Evolutionary conservation across 495 filamentous ascomycete genomes (phyloP).

Genomic region (Beverwykella pulmonaria): DNA sequence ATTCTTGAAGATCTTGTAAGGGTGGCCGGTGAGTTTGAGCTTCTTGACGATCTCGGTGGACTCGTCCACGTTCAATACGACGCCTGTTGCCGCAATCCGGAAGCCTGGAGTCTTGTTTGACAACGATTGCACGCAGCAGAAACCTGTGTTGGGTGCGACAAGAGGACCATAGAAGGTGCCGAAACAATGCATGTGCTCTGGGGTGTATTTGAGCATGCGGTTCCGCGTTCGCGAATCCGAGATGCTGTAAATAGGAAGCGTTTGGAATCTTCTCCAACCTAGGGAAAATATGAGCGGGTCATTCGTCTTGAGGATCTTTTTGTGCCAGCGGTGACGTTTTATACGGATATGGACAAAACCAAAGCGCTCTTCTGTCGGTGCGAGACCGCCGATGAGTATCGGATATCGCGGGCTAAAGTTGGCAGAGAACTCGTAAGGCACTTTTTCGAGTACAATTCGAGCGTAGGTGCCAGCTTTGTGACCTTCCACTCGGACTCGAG

Average conservation of each 20-base stretch:
- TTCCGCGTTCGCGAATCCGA: slow-evolving; percentile 91
- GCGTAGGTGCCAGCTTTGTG: slow-evolving; percentile 93
- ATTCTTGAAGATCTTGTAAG: slow-evolving; percentile 99
- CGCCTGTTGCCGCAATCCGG: slow-evolving; percentile 90
- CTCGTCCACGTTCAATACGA: slow-evolving; percentile 89
- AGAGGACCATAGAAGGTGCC: slow-evolving; percentile 93
- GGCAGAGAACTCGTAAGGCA: slow-evolving; percentile 88
- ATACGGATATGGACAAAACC: slow-evolving; percentile 94
- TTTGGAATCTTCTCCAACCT: slow-evolving; percentile 96
- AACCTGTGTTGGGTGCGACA: slow-evolving; percentile 92
- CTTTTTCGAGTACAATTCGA: slow-evolving; percentile 80
- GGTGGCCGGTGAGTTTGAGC: slow-evolving; percentile 87
- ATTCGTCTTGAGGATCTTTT: slow-evolving; percentile 97
- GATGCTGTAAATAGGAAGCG: slow-evolving; percentile 88
- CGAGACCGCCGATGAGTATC: slow-evolving; percentile 84
- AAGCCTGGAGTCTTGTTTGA: slow-evolving; percentile 87
- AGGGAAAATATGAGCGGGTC: slow-evolving; percentile 96
- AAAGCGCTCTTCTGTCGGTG: slow-evolving; percentile 90
- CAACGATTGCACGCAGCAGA: slow-evolving; percentile 90
- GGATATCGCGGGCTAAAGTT: slow-evolving; percentile 84
- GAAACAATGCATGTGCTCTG: slow-evolving; percentile 98
- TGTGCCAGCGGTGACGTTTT: slow-evolving; percentile 97
- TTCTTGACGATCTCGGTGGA: slow-evolving; percentile 98
- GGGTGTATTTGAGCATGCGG: slow-evolving; percentile 96
- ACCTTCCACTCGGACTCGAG: slow-evolving; percentile 81